phyloP scores from a whole-genome alignment of 352 stramenopile genomes.

The Pythium chondricola region DNA sequence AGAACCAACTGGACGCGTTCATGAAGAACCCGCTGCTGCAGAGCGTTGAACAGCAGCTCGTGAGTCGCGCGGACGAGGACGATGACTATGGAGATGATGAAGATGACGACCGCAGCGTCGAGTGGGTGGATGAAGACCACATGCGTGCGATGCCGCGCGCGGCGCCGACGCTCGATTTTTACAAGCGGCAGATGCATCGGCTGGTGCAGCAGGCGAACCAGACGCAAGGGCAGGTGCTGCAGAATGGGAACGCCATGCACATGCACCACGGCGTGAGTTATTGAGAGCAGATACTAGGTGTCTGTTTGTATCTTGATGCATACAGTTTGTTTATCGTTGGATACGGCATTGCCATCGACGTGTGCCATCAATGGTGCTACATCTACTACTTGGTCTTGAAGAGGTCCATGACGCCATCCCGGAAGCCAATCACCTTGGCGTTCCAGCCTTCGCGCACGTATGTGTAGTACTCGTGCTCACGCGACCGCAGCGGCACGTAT shows the following conservation, averaged over 20 bases:
- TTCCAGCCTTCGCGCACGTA: conserved; percentile 67
- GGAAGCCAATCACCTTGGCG: conserved; percentile 53
- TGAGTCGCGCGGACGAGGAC: conserved; percentile 7
- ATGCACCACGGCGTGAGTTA: conserved; percentile 17
- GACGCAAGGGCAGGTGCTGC: conserved; percentile 58
- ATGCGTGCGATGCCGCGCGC: conserved; percentile 3
- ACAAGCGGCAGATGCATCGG: conserved; percentile 60
- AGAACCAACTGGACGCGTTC: conserved; percentile 50
- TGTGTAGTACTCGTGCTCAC: conserved; percentile 82
- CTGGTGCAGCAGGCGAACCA: conserved; percentile 62
- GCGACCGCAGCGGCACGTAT: conserved; percentile 58
- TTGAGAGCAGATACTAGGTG: conserved; percentile 1
- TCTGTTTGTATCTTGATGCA: not conserved
- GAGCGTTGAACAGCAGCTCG: conserved; percentile 38
- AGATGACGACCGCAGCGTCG: too few species aligned
- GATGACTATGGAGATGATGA: conserved; percentile 10
- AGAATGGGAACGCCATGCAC: conserved; percentile 27
- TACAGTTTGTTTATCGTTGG: too few species aligned
- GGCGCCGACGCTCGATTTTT: conserved; percentile 46
- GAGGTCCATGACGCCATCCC: conserved; percentile 46
- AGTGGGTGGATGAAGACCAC: conserved; percentile 7
- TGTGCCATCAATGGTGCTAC: not conserved
- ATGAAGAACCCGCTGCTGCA: conserved; percentile 42
- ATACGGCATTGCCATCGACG: too few species aligned
- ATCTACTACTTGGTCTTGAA: conserved; percentile 34